Evolutionary conservation across 202 grass and related monocot genomes (phyloP).

Genomic region (Cymbopogon flexuosus): DNA sequence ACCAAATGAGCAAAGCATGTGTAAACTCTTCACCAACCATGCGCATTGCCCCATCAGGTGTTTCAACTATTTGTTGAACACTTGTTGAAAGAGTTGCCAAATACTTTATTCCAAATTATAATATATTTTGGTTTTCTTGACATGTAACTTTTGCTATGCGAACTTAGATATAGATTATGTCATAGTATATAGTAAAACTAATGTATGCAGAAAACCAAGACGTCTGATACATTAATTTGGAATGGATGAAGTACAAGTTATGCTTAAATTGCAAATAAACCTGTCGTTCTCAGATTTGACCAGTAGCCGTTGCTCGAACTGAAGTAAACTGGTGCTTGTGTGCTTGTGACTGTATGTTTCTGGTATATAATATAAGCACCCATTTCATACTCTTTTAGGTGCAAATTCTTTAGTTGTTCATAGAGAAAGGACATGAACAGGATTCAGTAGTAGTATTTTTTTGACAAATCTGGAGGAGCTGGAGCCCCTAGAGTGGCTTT

Average conservation of each 20-base stretch:
- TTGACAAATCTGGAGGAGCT: no score
- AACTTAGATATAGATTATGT: no score
- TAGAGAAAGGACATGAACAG: background rate
- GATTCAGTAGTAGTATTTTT: no score
- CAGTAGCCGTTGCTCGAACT: background rate
- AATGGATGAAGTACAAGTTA: background rate
- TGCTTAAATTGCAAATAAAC: background rate
- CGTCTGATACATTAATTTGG: no score
- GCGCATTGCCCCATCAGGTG: constrained; percentile 75
- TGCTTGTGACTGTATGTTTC: background rate
- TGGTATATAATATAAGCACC: background rate
- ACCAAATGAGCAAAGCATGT: constrained; percentile 85
- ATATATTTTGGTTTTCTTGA: no score
- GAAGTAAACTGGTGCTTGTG: background rate
- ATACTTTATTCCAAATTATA: background rate
- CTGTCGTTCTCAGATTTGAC: background rate
- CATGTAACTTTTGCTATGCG: no score
- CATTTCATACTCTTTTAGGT: background rate
- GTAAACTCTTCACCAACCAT: constrained; percentile 86
- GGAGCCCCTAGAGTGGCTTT: no score
- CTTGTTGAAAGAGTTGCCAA: background rate
- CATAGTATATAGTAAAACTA: no score
- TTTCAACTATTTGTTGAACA: constrained; percentile 90
- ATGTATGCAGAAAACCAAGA: no score
- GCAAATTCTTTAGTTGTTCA: constrained; percentile 10